Base-by-base conservation (phyloP, 768 basidiomycete genomes). In the Phanerochaete sordida region DNA sequence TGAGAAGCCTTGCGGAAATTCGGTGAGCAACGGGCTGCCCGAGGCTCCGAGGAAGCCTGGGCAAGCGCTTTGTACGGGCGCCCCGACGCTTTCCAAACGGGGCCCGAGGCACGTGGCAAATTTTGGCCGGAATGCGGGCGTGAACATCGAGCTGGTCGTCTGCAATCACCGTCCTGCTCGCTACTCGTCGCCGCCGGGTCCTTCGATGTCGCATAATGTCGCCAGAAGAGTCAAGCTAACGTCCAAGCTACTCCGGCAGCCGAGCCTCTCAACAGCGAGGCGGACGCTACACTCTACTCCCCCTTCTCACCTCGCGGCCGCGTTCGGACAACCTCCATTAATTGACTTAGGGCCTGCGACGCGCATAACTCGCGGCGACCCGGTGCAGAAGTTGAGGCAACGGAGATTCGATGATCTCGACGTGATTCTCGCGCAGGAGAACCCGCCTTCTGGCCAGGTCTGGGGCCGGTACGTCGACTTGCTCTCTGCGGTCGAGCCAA, bases 401-500 rank as follows among this genome's bases (percentile, higher is more conserved):
- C 62, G 60, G 28, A 62, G 65, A 31, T 53, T 64, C 19, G 1
- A 66, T 24, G 58, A 52, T 39, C 57, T 64, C 46, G 59, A 64
- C n/a, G 51, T 52, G 24, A 39, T 47, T 19, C 61, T 50, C 3
- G 46, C 39, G 31, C 39, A 15, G 49, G 56, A 46, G 3, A 43
- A 56, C n/a, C 12, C 60, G 9, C 57, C 65, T 64, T 79, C 82
- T 2, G 76, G 81, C 15, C 75, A 76, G n/a, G 77, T 89, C 23
- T 92, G 90, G 90, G 70, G 76, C 28, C 74, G 76, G 65, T 93
- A 93, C 72, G 73, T 77, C 56, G 84, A 83, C 60, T 74, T 88
- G 52, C 71, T 87, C 55, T 76, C 76, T 62, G 69, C 75, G 57
- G 67, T 81, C 44, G 84, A 79, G 33, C 73, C 76, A 63, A 74